Conservation (phyloP, 2,329 filamentous ascomycete species). For the Teratosphaeria pseudoeucalypti region DNA sequence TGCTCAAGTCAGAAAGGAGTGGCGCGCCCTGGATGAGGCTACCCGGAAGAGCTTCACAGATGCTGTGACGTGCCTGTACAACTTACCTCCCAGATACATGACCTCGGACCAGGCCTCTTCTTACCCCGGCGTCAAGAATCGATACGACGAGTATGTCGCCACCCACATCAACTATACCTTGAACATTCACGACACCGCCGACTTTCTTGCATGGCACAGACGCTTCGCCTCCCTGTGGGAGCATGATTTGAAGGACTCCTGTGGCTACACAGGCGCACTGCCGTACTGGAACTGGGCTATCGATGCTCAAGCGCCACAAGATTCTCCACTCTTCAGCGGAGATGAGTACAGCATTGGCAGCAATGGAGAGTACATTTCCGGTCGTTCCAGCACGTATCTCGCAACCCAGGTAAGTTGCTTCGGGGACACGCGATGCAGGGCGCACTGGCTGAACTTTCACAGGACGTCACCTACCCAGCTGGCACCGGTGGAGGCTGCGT, state of each 20-base stretch:
- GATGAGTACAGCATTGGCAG: constrained; percentile 33
- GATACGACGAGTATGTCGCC: constrained; percentile 21
- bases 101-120: constrained; percentile 13
- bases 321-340: constrained; percentile 45
- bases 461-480: constrained; percentile 31
- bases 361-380: constrained; percentile 21
- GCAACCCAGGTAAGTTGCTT: constrained; percentile 1
- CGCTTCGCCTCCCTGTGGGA: constrained; percentile 36
- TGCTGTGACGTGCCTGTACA: constrained; percentile 21
- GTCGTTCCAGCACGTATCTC: constrained; percentile 19
- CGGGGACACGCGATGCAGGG: constrained; percentile 1
- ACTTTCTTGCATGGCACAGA: constrained; percentile 33
- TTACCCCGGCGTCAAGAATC: constrained; percentile 21
- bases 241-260: constrained; percentile 32
- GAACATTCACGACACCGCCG: constrained; percentile 23
- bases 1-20: constrained; percentile 18
- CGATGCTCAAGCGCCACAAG: constrained; percentile 24
- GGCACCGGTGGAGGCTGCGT: constrained; percentile 50
- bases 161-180: constrained; percentile 26
- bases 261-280: constrained; percentile 33
- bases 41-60: constrained; percentile 23
- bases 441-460: background rate
- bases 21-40: constrained; percentile 15
- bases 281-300: constrained; percentile 26
- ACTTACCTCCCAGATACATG: constrained; percentile 17